Evolutionary conservation across 805 yeast genomes (phyloP).

Genomic region (Yamadazyma ubonensis): DNA sequence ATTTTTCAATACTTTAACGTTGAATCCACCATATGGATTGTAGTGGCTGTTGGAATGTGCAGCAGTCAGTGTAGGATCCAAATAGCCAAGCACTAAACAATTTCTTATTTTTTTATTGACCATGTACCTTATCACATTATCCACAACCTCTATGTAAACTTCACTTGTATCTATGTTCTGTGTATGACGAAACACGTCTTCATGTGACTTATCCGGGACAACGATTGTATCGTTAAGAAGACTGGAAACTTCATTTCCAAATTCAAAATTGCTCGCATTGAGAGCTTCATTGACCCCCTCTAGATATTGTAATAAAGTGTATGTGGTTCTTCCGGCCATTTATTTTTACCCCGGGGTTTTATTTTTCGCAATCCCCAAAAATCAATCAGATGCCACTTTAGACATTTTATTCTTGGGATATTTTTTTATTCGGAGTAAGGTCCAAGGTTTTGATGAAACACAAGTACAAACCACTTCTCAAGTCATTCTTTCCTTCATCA

Average conservation of each 20-base stretch:
- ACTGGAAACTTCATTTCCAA: background rate
- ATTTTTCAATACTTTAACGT: constrained; percentile 40
- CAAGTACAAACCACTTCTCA: background rate
- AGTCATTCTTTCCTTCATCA: constrained; percentile 3
- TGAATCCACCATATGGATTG: constrained; percentile 33
- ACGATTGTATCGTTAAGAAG: constrained; percentile 2
- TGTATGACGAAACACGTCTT: background rate
- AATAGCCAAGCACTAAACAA: constrained; percentile 44
- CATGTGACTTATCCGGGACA: background rate
- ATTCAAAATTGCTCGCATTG: background rate
- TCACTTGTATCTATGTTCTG: background rate
- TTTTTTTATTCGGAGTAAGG: background rate
- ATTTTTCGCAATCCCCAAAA: constrained; percentile 5
- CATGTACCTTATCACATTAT: constrained; percentile 36
- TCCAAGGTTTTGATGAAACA: constrained; percentile 2
- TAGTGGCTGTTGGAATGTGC: constrained; percentile 18
- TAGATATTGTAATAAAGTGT: background rate
- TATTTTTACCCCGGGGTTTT: constrained; percentile 6
- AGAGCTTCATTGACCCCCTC: background rate
- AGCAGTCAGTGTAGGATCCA: constrained; percentile 15
- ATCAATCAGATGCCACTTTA: background rate
- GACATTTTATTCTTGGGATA: background rate
- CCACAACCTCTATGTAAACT: constrained; percentile 35
- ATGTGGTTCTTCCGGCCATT: background rate
- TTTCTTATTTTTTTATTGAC: constrained; percentile 30